A percentile compares a stretch with the other conserved stretches of the same genome.
Conservation (phyloP, 31 red algal species). For the Odonthalia washingtoniensis region DNA sequence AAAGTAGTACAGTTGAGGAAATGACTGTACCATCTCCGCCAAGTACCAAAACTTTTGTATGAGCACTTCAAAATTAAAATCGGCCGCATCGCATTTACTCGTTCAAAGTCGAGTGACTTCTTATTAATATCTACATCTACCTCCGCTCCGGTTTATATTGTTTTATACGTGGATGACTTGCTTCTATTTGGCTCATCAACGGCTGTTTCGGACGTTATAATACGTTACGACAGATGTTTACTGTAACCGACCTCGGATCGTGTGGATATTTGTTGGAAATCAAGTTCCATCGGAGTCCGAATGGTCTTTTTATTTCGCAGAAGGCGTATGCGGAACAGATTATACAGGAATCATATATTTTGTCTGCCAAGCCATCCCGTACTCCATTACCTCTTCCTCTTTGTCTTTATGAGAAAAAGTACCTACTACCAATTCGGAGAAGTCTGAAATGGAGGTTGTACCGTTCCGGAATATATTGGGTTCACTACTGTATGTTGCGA, state of each 20-base stretch:
- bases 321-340: background rate
- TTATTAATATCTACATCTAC: background rate
- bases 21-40: background rate
- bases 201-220: background rate
- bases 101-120: background rate
- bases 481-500: no score
- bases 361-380: no score
- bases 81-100: background rate
- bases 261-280: constrained; percentile 8
- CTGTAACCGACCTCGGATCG: background rate
- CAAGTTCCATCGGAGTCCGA: no score
- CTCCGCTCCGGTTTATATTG: background rate
- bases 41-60: constrained; percentile 10
- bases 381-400: no score
- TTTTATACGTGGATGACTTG: constrained; percentile 4
- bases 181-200: background rate
- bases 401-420: no score
- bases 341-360: background rate
- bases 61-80: background rate
- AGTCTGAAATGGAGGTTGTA: no score
- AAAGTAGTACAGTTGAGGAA: background rate
- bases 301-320: background rate
- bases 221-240: background rate
- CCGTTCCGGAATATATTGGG: no score
- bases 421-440: no score